These are phyloP conservation scores for Ailanthus altissimus DNA, from an alignment of 345 rosid species.

Conservation along the genomic window DNA sequence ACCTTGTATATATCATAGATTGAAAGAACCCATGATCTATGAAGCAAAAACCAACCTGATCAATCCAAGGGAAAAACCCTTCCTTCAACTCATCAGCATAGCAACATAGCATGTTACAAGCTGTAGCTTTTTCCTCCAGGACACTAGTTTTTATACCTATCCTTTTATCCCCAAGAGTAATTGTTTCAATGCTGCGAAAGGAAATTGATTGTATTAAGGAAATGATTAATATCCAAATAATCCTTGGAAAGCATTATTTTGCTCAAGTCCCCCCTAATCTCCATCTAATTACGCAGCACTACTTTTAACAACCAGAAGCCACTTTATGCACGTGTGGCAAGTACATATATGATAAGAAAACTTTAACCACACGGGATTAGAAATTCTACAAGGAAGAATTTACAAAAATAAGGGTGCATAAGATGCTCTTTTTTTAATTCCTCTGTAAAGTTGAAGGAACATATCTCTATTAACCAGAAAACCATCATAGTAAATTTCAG, in stretches of 20 bases:
- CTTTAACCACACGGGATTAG: background rate
- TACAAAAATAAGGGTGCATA: background rate
- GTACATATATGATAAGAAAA: background rate
- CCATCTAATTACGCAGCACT: background rate
- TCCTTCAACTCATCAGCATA: conserved; percentile 68
- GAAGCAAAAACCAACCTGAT: conserved; percentile 36
- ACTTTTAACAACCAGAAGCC: background rate
- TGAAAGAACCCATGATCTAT: background rate
- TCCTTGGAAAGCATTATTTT: background rate
- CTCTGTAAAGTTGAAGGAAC: background rate
- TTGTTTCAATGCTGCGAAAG: conserved; percentile 63
- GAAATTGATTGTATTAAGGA: background rate
- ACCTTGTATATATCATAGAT: conserved; percentile 7
- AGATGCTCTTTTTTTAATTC: background rate
- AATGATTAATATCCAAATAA: conserved; percentile 6
- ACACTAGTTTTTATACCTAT: conserved; percentile 65
- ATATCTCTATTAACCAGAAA: background rate
- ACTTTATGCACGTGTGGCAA: background rate
- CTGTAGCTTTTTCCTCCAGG: conserved; percentile 69
- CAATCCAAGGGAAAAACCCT: conserved; percentile 64
- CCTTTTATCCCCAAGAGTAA: conserved; percentile 75
- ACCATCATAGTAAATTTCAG: background rate
- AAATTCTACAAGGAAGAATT: background rate
- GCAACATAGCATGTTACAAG: conserved; percentile 68
- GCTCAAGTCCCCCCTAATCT: background rate